These are phyloP conservation scores for Trichophyton verrucosum DNA, from an alignment of 2,329 filamentous ascomycete genomes.

Conservation along the genomic window DNA sequence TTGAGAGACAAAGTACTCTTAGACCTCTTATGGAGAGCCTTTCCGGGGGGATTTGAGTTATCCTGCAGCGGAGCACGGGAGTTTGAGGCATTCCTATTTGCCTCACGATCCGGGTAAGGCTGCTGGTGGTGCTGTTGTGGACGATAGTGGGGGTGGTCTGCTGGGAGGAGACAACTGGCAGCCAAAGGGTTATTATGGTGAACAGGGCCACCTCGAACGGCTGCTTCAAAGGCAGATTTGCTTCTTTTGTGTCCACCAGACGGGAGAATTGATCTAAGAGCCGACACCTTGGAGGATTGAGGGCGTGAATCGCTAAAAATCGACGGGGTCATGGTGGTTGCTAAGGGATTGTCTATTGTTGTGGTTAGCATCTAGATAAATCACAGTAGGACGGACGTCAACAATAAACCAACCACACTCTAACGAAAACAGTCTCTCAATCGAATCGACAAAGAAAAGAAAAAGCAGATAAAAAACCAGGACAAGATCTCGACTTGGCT, in stretches of 20 bases:
- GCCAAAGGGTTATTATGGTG: background rate
- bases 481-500: background rate
- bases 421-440: background rate
- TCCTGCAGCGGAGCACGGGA: slow-evolving; percentile 1
- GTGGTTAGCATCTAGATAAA: background rate
- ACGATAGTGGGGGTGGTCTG: slow-evolving; percentile 36
- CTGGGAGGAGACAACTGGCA: slow-evolving; percentile 35
- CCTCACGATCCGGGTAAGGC: slow-evolving; percentile 21
- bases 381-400: background rate
- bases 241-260: slow-evolving; percentile 39
- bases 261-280: slow-evolving; percentile 43
- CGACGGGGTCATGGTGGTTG: background rate
- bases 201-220: slow-evolving; percentile 18
- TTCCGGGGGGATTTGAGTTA: slow-evolving; percentile 24
- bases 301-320: slow-evolving; percentile 27
- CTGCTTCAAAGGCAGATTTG: slow-evolving; percentile 24
- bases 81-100: slow-evolving; percentile 20
- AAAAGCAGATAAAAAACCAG: background rate
- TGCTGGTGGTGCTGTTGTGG: slow-evolving; percentile 5
- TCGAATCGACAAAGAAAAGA: background rate
- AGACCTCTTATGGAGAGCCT: slow-evolving; percentile 40
- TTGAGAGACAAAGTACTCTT: slow-evolving; percentile 43
- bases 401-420: slow-evolving; percentile 1
- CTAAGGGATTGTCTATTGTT: background rate
- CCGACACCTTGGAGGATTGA: slow-evolving; percentile 29